Percentiles rank a stretch among this genome's conserved stretches.
Evolutionary conservation across 257 asterid species (phyloP).

Genomic region (Parsonsia alboflavescens): DNA sequence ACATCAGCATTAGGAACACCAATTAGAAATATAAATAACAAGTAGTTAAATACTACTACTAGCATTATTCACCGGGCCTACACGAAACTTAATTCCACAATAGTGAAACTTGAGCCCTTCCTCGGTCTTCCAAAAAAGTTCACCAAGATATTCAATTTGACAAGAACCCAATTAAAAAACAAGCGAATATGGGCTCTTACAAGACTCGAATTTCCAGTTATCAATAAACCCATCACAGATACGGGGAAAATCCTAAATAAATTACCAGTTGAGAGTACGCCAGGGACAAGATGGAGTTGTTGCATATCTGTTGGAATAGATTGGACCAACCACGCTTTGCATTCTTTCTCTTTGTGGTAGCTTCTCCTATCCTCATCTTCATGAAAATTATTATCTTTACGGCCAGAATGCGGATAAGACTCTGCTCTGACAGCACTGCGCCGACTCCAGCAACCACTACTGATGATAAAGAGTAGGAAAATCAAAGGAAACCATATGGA

Average conservation of each 20-base stretch:
- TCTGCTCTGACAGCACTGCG: constrained; percentile 2
- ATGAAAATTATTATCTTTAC: not conserved
- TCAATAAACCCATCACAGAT: not conserved
- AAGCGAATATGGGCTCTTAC: not conserved
- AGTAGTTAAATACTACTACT: not conserved
- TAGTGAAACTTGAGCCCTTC: not conserved
- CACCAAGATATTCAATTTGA: not conserved
- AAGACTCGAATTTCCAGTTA: not conserved
- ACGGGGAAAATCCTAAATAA: not conserved
- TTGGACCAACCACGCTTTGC: constrained; percentile 89
- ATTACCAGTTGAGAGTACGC: constrained; percentile 72
- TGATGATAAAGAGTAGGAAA: constrained; percentile 3
- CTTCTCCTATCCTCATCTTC: not conserved
- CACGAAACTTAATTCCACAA: not conserved
- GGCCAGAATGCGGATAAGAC: not conserved
- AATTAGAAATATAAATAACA: not conserved
- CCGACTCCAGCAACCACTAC: not conserved
- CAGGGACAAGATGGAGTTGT: constrained; percentile 50
- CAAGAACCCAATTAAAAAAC: constrained; percentile 1
- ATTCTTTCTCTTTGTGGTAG: constrained; percentile 15
- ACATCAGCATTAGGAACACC: not conserved
- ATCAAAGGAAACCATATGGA: not conserved
- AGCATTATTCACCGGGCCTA: not conserved
- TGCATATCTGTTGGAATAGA: constrained; percentile 88
- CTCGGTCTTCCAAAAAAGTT: not conserved